Percentiles rank a stretch among this genome's conserved stretches.
phyloP scores from a whole-genome alignment of 164 flowering plant genomes.

The Saururus chinensis region DNA sequence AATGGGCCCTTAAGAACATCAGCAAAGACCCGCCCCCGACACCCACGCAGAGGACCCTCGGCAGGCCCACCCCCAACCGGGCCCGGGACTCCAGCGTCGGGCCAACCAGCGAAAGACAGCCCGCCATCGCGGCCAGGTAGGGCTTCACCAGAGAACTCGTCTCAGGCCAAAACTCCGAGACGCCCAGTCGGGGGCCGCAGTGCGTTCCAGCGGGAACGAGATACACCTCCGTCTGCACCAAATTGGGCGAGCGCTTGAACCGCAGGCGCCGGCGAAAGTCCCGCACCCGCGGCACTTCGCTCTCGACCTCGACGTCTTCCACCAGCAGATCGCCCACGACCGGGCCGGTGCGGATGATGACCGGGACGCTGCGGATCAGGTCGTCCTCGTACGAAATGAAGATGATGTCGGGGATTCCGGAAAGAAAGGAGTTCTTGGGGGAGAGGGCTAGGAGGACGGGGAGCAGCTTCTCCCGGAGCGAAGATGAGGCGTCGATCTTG shows the following conservation, averaged over 20 bases:
- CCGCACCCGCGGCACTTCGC: background rate
- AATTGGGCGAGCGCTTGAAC: constrained; percentile 82
- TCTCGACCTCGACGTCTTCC: constrained; percentile 54
- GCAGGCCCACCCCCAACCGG: constrained; percentile 14
- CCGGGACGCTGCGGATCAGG: constrained; percentile 24
- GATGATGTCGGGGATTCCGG: constrained; percentile 31
- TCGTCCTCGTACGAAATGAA: constrained; percentile 54
- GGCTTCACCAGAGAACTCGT: constrained; percentile 44
- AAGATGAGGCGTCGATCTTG: background rate
- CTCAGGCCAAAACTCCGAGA: constrained; percentile 13
- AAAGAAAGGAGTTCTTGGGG: constrained; percentile 24
- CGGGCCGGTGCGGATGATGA: constrained; percentile 25
- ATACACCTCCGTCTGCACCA: constrained; percentile 53
- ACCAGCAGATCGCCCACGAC: constrained; percentile 70
- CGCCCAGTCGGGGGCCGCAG: background rate
- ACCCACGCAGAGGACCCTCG: constrained; percentile 58
- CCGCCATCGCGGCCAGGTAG: constrained; percentile 72
- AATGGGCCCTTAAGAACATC: constrained; percentile 32
- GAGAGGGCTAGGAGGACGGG: constrained; percentile 15
- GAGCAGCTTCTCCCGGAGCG: background rate
- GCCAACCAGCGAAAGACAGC: constrained; percentile 40
- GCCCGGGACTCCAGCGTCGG: constrained; percentile 25
- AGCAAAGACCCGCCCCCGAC: constrained; percentile 87
- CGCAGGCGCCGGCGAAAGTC: constrained; percentile 66
- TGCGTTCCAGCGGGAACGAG: constrained; percentile 10